Conservation (phyloP, 148 eudicot species). For the Fallopia convolvulus region DNA sequence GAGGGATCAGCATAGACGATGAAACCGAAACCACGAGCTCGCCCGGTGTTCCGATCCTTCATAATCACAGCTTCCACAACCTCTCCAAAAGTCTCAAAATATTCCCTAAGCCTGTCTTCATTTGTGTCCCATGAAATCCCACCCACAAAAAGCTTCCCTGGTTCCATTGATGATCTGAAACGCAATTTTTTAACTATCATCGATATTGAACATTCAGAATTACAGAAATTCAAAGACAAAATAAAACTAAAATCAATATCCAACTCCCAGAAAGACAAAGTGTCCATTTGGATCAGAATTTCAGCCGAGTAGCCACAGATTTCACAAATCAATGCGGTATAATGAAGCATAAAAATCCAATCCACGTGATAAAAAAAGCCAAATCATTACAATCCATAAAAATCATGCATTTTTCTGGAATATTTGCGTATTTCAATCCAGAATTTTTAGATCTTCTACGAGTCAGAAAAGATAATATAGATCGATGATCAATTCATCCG, state of each 20-base stretch:
- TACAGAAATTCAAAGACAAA: neutral
- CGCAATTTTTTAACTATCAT: constrained; percentile 34
- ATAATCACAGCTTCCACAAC: constrained; percentile 95
- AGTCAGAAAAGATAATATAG: constrained; percentile 22
- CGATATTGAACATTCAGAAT: neutral
- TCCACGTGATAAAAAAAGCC: neutral
- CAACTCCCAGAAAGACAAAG: neutral
- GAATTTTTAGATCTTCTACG: constrained; percentile 46
- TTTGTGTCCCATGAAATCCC: constrained; percentile 99
- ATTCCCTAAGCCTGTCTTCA: constrained; percentile 84
- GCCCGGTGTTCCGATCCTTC: constrained; percentile 95
- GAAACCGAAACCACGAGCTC: constrained; percentile 99
- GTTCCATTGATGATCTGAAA: constrained; percentile 47
- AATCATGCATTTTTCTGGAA: constrained; percentile 17
- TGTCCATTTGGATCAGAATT: neutral
- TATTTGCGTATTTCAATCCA: constrained; percentile 24
- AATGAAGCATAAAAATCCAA: neutral
- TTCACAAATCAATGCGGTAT: neutral
- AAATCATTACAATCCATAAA: neutral
- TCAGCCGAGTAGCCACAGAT: neutral
- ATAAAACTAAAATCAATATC: neutral
- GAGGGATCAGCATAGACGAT: constrained; percentile 78
- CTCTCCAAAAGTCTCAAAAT: constrained; percentile 78
- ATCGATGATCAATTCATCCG: constrained; percentile 33
- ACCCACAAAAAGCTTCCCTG: constrained; percentile 91